Evolutionary conservation across 331 rosid genomes (phyloP), one percentile per base, ranked within the genome.

Genomic region (Prunus yedoensis): DNA sequence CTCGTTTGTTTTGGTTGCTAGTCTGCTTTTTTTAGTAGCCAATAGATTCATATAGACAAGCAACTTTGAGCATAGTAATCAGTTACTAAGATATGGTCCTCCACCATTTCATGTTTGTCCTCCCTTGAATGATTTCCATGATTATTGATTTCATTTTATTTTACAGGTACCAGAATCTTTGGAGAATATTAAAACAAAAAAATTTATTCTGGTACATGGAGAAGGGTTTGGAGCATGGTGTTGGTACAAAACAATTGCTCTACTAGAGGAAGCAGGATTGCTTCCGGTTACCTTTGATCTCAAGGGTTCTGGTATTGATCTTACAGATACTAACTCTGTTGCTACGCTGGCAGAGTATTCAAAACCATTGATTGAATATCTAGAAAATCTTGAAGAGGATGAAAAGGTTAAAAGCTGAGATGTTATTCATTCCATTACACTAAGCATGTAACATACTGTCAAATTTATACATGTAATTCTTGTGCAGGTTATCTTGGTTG

Each of bases 161-260:
- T 65, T 83, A 27, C 85, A 92, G 94, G 86, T 30, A 73, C 87
- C 85, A 11, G 91, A 87, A 30, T 9, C 70, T 77, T 91, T 89
- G 82, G 96, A 85, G 78, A 90, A 83, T 70, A 66, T 92, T 49
- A 87, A 81, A 64, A 81, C 78, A 47, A 95, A 91, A 79, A 95
- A 91, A 69, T 66, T 95, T 78, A 70, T 95, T 68, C 85, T 95
- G 60, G 77, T 95, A 77, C 97, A 95, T 25, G 99, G 99, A 63
- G 98, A 88, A 87, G 99, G 99, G 51, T 95, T 92, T 79, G 99
- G 99, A 77, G 98, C 99, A 47, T 95, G 99, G 99, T 95, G 98
- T 82, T 95, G 99, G 98, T 95, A 95, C 85, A 95, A 92, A 83
- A 92, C 96, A 32, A 86, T 95, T 71, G 86, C 94, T 66, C 83